Percentiles rank a stretch among this genome's conserved stretches.
These are phyloP conservation scores for Rhizopus microsporus DNA, from an alignment of 371 early-diverging fungal genomes.

Conservation along the genomic window DNA sequence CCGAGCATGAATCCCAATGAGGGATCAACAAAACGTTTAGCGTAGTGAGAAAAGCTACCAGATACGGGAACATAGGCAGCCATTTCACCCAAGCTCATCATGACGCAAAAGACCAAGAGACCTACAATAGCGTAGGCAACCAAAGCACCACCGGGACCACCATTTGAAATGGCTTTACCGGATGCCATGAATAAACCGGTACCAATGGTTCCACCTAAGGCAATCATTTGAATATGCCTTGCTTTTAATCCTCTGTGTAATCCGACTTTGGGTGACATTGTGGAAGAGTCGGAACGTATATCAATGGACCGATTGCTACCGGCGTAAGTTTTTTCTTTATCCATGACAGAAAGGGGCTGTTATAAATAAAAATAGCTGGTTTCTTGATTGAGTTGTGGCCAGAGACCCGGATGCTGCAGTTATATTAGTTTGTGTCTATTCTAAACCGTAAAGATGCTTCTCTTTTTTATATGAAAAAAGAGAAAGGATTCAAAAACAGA, in stretches of 20 bases:
- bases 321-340: no score
- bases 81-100: slow-evolving; percentile 89
- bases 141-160: slow-evolving; percentile 78
- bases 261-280: no score
- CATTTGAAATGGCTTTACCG: slow-evolving; percentile 72
- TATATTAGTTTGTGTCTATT: no score
- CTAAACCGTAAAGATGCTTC: no score
- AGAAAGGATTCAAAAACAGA: no score
- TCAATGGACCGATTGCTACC: no score
- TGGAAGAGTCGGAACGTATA: no score
- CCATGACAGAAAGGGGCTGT: no score
- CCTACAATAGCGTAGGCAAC: slow-evolving; percentile 76
- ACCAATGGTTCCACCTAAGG: slow-evolving; percentile 64
- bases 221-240: slow-evolving; percentile 66
- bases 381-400: slow-evolving; percentile 39
- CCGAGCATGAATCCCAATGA: slow-evolving; percentile 80
- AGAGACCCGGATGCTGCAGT: slow-evolving; percentile 38
- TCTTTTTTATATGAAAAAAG: no score
- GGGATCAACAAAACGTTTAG: slow-evolving; percentile 82
- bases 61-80: slow-evolving; percentile 81
- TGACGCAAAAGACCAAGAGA: slow-evolving; percentile 80
- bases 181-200: slow-evolving; percentile 92
- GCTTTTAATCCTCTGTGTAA: slow-evolving; percentile 39
- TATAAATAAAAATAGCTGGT: not conserved
- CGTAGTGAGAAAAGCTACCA: slow-evolving; percentile 84